Base-by-base conservation (phyloP, 257 asterid species). In the Sherardia arvensis region DNA sequence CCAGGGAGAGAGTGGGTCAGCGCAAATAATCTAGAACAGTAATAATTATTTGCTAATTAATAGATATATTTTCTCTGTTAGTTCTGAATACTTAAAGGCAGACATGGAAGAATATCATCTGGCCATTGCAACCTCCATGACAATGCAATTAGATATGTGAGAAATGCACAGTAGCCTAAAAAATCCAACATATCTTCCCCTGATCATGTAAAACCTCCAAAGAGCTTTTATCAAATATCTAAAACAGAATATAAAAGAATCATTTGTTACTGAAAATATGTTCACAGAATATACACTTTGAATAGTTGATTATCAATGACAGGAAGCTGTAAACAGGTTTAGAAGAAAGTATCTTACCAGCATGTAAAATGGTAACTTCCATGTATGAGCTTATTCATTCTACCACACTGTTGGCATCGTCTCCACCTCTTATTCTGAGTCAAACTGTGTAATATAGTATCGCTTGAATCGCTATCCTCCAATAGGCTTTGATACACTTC, bases 341-440 rank as follows among this genome's bases (percentile, higher is more conserved):
- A 26, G 67, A 65, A 59, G 62, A 49, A 68, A 56, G 34, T 23
- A 59, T 27, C 81, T 77, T 78, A 92, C 98, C 86, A 30, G 84
- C 98, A 92, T 1, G 87, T 77, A 87, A 86, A 79, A 77, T 83
- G 96, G 80, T 79, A 79, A 80, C 92, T 81, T 56, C 96, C 97
- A 62, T 76, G 85, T 34, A 77, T 47, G 33, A 79, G 86, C 90
- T 85, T 94, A 62, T 82, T 77, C 90, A 82, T 79, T 72, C 89
- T 76, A 67, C 64, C 69, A 75, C 97, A 91, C 60, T 80, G 89
- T 38, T 73, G 80, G 71, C 98, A 91, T 38, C 84, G 84, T 67
- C 85, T 80, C 94, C 94, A 76, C 77, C 92, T 77, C 34, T 68
- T 82, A 70, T 78, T 75, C 23, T 59, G 90, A 25, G 84, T 82